Conservation (phyloP, 192 early-diverging fungal genomes). For the Linnemannia elongata region DNA sequence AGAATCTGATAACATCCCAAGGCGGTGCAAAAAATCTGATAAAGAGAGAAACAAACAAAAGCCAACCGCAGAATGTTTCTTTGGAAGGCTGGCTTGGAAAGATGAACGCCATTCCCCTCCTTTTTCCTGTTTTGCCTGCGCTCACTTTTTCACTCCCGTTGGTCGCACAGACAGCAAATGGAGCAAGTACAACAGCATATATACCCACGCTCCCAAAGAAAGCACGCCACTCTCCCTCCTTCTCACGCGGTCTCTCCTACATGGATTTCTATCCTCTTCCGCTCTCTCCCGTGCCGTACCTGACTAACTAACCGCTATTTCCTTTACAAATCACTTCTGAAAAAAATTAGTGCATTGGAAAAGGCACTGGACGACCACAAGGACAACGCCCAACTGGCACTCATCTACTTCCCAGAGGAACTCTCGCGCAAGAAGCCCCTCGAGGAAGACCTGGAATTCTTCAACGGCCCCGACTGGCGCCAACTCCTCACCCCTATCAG, state of each 20-base stretch:
- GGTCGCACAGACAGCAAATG: not conserved
- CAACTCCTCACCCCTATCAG: constrained; percentile 46
- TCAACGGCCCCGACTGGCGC: constrained; percentile 53
- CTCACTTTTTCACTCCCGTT: not conserved
- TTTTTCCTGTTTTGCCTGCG: not conserved
- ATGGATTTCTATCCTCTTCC: not conserved
- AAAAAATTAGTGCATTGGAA: constrained; percentile 56
- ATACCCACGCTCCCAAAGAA: not conserved
- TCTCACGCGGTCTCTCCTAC: not conserved
- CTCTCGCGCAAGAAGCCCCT: constrained; percentile 58
- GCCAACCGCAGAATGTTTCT: not conserved
- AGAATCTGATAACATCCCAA: not conserved
- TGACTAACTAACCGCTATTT: not conserved
- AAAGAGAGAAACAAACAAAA: not conserved
- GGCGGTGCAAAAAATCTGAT: constrained; percentile 1
- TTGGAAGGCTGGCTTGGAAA: not conserved
- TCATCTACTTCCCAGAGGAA: constrained; percentile 67
- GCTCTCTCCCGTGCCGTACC: not conserved
- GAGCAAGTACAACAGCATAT: not conserved
- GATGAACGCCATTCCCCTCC: not conserved
- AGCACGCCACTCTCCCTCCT: not conserved
- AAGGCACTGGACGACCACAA: constrained; percentile 59
- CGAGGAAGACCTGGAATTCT: constrained; percentile 62
- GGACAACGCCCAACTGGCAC: constrained; percentile 54
- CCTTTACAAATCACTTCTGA: not conserved